These are phyloP conservation scores for Ceratocystis destructans DNA, from an alignment of 2,329 filamentous ascomycete species.

Conservation along the genomic window DNA sequence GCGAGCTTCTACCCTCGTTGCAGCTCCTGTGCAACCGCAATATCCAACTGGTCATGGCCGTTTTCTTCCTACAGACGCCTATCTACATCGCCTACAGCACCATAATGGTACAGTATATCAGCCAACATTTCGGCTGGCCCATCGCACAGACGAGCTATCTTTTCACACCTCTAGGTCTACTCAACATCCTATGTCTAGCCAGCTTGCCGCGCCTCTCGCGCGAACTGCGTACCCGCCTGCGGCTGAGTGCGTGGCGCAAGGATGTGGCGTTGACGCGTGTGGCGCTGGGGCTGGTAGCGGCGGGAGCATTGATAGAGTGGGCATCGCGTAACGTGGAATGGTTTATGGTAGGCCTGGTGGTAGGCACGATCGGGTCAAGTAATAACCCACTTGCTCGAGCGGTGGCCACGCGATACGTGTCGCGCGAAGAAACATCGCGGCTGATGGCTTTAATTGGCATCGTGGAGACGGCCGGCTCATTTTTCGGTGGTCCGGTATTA, in stretches of 20 bases:
- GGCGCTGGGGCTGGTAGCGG: conserved; percentile 26
- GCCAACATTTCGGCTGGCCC: conserved; percentile 33
- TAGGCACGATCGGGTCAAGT: conserved; percentile 29
- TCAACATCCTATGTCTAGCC: conserved; percentile 29
- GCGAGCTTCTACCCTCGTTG: conserved; percentile 26
- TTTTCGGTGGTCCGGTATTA: conserved; percentile 30
- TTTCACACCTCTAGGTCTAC: conserved; percentile 30
- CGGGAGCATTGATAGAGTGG: conserved; percentile 27
- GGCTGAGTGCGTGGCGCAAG: conserved; percentile 27
- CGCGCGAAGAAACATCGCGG: conserved; percentile 28
- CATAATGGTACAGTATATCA: conserved; percentile 31
- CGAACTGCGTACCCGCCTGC: conserved; percentile 26
- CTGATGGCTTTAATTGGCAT: conserved; percentile 32
- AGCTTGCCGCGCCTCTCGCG: conserved; percentile 27
- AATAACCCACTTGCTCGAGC: conserved; percentile 29
- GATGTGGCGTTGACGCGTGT: conserved; percentile 28
- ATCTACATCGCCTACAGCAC: conserved; percentile 27
- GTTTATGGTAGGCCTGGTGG: conserved; percentile 29
- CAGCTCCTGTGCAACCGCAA: conserved; percentile 28
- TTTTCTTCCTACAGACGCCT: conserved; percentile 29
- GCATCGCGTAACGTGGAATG: conserved; percentile 26
- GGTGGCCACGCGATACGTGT: conserved; percentile 30
- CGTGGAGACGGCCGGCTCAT: conserved; percentile 29
- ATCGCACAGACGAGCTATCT: conserved; percentile 31
- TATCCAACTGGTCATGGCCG: conserved; percentile 28